Conservation (phyloP, 1,284 basidiomycete species). For the Ceratobasidium sp. region DNA sequence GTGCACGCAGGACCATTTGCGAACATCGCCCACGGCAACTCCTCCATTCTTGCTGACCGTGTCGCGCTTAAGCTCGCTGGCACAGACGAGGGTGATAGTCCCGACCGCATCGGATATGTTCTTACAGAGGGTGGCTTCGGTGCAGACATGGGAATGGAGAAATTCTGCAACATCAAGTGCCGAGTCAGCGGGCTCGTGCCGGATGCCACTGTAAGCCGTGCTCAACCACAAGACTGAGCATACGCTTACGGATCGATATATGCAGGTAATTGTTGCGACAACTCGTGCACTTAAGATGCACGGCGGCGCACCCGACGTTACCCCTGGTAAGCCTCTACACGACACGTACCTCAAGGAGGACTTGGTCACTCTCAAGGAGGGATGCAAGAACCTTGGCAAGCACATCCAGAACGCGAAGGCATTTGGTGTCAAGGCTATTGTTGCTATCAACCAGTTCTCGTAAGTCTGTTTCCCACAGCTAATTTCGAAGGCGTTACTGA, state of each 20-base stretch:
- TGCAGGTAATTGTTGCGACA: constrained; percentile 88
- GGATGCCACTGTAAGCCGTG: constrained; percentile 72
- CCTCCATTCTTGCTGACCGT: constrained; percentile 95
- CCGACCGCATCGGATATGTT: constrained; percentile 90
- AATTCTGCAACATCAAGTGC: constrained; percentile 99
- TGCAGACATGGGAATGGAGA: constrained; percentile 99
- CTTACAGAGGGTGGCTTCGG: constrained; percentile 99
- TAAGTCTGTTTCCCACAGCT: constrained; percentile 58
- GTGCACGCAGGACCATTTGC: constrained; percentile 99
- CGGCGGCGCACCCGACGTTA: constrained; percentile 96
- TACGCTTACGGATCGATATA: not conserved
- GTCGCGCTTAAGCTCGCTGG: constrained; percentile 97
- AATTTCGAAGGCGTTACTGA: constrained; percentile 20
- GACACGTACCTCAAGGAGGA: constrained; percentile 96
- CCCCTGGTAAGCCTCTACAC: constrained; percentile 93
- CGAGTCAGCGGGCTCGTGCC: constrained; percentile 92
- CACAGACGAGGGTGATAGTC: constrained; percentile 88
- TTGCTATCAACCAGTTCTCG: constrained; percentile 96
- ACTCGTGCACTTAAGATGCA: constrained; percentile 99
- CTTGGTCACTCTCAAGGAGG: constrained; percentile 88
- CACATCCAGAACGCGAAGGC: constrained; percentile 97
- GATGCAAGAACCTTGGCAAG: constrained; percentile 91
- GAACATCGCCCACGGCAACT: constrained; percentile 99
- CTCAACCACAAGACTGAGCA: not conserved
- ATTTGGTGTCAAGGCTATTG: constrained; percentile 96